phyloP scores from a whole-genome alignment of 73 alveolate genomes.

The Paramecium sexaurelia region DNA sequence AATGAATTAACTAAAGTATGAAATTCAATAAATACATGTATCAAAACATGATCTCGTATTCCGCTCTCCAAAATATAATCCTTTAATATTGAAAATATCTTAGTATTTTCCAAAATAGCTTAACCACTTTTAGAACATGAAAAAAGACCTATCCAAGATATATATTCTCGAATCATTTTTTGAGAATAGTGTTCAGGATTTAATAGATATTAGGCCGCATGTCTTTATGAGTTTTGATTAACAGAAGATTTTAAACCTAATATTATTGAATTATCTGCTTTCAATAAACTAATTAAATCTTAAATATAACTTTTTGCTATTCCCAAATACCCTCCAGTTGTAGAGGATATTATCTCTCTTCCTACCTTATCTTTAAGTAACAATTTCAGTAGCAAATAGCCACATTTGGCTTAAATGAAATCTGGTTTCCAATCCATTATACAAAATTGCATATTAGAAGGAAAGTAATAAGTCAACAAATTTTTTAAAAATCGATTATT shows the following conservation, averaged over 20 bases:
- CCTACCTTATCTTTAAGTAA: not conserved
- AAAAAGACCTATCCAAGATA: slow-evolving; percentile 58
- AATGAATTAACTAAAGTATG: slow-evolving; percentile 29
- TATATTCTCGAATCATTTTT: slow-evolving; percentile 64
- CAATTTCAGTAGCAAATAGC: not conserved
- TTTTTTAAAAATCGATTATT: not conserved
- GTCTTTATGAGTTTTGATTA: not conserved
- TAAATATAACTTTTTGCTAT: not conserved
- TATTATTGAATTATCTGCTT: not conserved
- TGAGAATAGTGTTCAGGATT: slow-evolving; percentile 7
- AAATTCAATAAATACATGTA: not conserved
- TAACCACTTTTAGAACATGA: slow-evolving; percentile 42
- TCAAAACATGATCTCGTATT: slow-evolving; percentile 54
- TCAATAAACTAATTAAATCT: not conserved
- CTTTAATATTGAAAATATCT: slow-evolving; percentile 2
- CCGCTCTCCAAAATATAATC: slow-evolving; percentile 36
- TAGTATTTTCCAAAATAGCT: slow-evolving; percentile 10
- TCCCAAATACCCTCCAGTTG: not conserved
- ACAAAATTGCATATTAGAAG: slow-evolving; percentile 15
- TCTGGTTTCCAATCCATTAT: slow-evolving; percentile 42
- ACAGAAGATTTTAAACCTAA: not conserved
- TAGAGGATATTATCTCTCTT: not conserved
- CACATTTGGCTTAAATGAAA: slow-evolving; percentile 15
- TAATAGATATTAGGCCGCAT: slow-evolving; percentile 36
- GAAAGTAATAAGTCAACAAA: not conserved